Base-by-base conservation (phyloP, 768 basidiomycete genomes). In the Daedaleopsis sinensis region DNA sequence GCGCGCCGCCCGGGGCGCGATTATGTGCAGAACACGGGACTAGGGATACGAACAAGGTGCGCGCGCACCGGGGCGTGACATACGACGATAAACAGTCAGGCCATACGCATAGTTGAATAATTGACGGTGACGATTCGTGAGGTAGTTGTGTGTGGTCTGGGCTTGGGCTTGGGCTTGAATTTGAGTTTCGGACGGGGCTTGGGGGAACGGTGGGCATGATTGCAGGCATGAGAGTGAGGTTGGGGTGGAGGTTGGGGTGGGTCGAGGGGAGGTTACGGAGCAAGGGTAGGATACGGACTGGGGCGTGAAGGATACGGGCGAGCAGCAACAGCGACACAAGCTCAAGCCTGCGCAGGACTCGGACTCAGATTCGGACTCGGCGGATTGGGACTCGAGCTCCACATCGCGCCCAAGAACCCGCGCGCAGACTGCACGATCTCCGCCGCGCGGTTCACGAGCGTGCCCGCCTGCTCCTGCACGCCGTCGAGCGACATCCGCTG, bases 351-450 rank as follows among this genome's bases (percentile, higher is more conserved):
- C 11, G 51, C 53, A 32, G 61, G 42, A 38, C 51, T 57, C 3
- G 64, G 38, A 57, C 76, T 74, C 86, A n/a, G n/a, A n/a, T n/a
- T n/a, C n/a, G n/a, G n/a, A n/a, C n/a, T n/a, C n/a, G n/a, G n/a
- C n/a, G n/a, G n/a, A n/a, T n/a, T n/a, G n/a, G n/a, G n/a, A n/a
- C 51, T 57, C 3, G 64, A 44, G 58, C 76, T 74, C 86, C 85
- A 88, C 61, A 88, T 75, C 21, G 81, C 77, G 21, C 91, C 90
- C 19, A 94, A 70, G 67, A 89, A 87, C 47, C 90, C 90, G 19
- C 91, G 87, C 2, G 93, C 93, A 54, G 82, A 87, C 47, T 84
- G 87, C 59, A 94, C 89, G 43, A 95, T 90, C 55, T 89, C 91
- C 19, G 88, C 90, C 23, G 93, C 87, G 51, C 84, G 78, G 16